These are phyloP conservation scores for Schwanniomyces etchellsii DNA, from an alignment of 1,139 yeast genomes.

Conservation along the genomic window DNA sequence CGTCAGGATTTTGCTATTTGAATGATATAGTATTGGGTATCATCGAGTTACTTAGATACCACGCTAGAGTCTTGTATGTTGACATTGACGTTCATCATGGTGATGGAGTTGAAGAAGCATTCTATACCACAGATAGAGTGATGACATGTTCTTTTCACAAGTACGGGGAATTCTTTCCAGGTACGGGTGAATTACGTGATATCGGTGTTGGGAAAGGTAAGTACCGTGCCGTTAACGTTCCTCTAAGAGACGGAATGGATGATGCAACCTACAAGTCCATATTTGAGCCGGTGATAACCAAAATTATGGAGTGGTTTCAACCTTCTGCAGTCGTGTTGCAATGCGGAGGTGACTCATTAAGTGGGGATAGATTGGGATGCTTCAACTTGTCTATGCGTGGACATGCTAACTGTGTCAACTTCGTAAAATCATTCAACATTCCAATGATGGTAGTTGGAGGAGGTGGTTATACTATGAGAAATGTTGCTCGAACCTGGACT, in stretches of 20 bases:
- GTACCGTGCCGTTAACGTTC: conserved; percentile 81
- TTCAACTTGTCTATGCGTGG: conserved; percentile 89
- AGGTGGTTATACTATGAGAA: conserved; percentile 97
- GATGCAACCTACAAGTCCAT: conserved; percentile 81
- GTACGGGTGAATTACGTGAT: conserved; percentile 89
- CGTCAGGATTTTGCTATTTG: conserved; percentile 92
- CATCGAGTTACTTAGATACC: conserved; percentile 81
- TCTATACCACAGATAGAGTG: conserved; percentile 91
- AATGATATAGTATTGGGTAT: conserved; percentile 71
- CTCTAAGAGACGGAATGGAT: conserved; percentile 88
- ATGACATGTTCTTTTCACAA: conserved; percentile 98
- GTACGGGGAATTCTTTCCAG: conserved; percentile 95
- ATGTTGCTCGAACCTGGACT: conserved; percentile 95
- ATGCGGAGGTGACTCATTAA: conserved; percentile 90
- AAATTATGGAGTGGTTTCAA: conserved; percentile 88
- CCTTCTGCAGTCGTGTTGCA: conserved; percentile 90
- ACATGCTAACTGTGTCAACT: conserved; percentile 93
- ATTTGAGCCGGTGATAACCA: conserved; percentile 79
- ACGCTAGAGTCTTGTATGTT: conserved; percentile 90
- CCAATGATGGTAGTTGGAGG: conserved; percentile 95
- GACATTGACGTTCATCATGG: conserved; percentile 98
- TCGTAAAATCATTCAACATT: conserved; percentile 76
- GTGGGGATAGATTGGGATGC: conserved; percentile 89
- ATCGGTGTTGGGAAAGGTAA: conserved; percentile 88
- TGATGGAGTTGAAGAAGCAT: conserved; percentile 98